These are phyloP conservation scores for Leishmania amazonensis DNA, from an alignment of 208 protist genomes.

Conservation along the genomic window DNA sequence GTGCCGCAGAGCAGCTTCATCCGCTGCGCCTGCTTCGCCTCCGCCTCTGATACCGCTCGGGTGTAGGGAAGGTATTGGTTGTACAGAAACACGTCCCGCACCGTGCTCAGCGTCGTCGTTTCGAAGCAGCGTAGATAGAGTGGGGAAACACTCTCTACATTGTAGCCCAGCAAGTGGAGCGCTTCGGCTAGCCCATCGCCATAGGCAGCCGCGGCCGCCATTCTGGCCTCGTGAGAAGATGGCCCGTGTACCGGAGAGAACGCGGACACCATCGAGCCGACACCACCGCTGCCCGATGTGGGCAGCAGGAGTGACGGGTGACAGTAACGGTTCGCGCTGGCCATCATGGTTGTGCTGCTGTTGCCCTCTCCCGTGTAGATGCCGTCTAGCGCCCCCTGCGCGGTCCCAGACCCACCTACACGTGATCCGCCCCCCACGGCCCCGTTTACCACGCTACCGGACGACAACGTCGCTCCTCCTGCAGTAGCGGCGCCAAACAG, in stretches of 20 bases:
- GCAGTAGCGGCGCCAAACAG: background rate
- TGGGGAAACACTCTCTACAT: background rate
- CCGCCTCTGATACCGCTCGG: constrained; percentile 42
- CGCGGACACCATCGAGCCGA: background rate
- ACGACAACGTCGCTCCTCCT: background rate
- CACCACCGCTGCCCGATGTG: background rate
- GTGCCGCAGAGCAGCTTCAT: constrained; percentile 63
- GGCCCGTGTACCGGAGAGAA: background rate
- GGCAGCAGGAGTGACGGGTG: constrained; percentile 22
- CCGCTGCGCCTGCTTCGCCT: constrained; percentile 49
- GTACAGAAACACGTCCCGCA: constrained; percentile 52
- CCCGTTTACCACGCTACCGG: background rate
- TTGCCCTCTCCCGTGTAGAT: background rate
- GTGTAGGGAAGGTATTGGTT: constrained; percentile 46
- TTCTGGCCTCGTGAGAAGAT: constrained; percentile 15
- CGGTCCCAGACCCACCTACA: constrained; percentile 22
- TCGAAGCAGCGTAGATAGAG: constrained; percentile 29
- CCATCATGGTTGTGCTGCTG: background rate
- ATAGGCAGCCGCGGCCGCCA: constrained; percentile 15
- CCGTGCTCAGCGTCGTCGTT: constrained; percentile 48
- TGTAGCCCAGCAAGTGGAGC: constrained; percentile 23
- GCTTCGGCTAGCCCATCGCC: constrained; percentile 29
- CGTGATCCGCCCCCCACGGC: background rate
- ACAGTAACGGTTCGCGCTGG: background rate
- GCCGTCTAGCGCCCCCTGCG: background rate